Percentiles rank a stretch among this genome's conserved stretches.
Evolutionary conservation across 352 stramenopile species (phyloP).

Genomic region (Phytophthora lateralis): DNA sequence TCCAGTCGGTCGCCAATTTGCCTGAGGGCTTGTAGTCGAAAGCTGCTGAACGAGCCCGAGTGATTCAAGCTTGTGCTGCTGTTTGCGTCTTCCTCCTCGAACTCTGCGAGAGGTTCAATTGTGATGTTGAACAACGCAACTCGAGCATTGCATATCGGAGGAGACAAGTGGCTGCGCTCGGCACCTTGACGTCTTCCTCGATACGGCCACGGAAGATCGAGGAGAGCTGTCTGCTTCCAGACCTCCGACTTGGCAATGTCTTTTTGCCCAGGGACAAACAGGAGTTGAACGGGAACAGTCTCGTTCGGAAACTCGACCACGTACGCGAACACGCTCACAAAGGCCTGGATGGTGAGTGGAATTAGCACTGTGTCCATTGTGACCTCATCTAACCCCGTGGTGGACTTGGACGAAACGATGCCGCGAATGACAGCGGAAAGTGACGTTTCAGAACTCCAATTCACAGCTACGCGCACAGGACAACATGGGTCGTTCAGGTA

Average conservation of each 20-base stretch:
- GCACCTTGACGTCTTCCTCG: constrained; percentile 3
- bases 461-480: constrained; percentile 45
- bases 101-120: constrained; percentile 41
- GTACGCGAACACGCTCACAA: constrained; percentile 49
- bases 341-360: constrained; percentile 49
- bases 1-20: constrained; percentile 42
- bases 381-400: constrained; percentile 13
- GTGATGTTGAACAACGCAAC: constrained; percentile 69
- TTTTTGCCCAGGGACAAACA: constrained; percentile 33
- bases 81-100: constrained; percentile 12
- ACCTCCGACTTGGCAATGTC: constrained; percentile 38
- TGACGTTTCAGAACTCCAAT: constrained; percentile 46
- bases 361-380: constrained; percentile 31
- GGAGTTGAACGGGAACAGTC: constrained; percentile 51
- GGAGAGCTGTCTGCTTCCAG: constrained; percentile 50
- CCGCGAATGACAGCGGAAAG: constrained; percentile 50
- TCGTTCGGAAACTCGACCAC: constrained; percentile 44
- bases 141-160: constrained; percentile 26
- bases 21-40: constrained; percentile 38
- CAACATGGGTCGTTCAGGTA: constrained; percentile 51
- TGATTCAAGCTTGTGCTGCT: constrained; percentile 20
- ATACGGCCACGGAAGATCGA: constrained; percentile 45
- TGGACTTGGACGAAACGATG: constrained; percentile 49
- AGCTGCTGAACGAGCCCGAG: constrained; percentile 16
- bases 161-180: constrained; percentile 14